Percentiles rank a stretch among this genome's conserved stretches.
phyloP scores from a whole-genome alignment of 768 basidiomycete genomes.

The Lyophyllum semitale region DNA sequence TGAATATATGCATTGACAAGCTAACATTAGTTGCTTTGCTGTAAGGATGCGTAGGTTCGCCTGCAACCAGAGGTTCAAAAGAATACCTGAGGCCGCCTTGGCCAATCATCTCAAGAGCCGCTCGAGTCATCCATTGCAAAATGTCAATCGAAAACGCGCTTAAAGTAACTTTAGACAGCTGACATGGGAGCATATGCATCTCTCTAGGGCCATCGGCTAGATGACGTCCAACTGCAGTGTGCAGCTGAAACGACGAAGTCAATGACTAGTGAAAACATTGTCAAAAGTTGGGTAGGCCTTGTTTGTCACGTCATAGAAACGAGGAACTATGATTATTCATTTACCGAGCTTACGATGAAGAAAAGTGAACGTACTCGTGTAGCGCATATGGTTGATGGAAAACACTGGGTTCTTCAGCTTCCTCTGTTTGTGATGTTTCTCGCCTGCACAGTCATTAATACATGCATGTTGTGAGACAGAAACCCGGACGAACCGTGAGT shows the following conservation, averaged over 20 bases:
- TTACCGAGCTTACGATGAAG: too few species aligned
- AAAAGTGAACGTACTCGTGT: too few species aligned
- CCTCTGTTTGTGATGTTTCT: constrained; percentile 16
- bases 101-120: too few species aligned
- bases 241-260: neutral
- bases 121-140: too few species aligned
- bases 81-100: constrained; percentile 21
- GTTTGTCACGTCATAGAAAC: constrained; percentile 18
- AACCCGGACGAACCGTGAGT: constrained; percentile 12
- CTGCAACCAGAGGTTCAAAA: too few species aligned
- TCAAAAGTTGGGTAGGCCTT: constrained; percentile 10
- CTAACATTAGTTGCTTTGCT: too few species aligned
- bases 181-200: neutral
- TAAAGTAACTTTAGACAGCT: too few species aligned
- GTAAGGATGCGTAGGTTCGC: too few species aligned
- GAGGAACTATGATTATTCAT: too few species aligned
- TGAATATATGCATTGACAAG: too few species aligned
- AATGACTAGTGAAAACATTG: neutral
- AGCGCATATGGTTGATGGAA: constrained; percentile 17
- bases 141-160: too few species aligned
- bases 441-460: neutral
- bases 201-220: constrained; percentile 12
- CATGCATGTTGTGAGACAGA: neutral
- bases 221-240: constrained; percentile 2
- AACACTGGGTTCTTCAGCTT: constrained; percentile 22